These are phyloP conservation scores for Globisporangium emineosum DNA, from an alignment of 352 stramenopile genomes.

Conservation along the genomic window DNA sequence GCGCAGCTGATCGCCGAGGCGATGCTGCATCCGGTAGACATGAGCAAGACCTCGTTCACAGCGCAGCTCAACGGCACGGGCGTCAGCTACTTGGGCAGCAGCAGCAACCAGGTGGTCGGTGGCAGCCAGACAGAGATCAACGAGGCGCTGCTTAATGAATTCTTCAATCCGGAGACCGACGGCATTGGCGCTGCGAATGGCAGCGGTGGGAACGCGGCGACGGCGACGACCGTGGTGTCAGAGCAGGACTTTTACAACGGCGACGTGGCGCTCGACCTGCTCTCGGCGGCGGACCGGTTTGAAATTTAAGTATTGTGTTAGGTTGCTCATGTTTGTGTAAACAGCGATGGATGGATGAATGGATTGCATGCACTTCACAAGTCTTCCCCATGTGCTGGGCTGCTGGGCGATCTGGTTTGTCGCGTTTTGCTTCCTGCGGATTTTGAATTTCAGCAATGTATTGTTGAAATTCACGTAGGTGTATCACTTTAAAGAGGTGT, in stretches of 20 bases:
- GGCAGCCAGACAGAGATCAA: constrained; percentile 8
- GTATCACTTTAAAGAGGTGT: too few relatives aligned
- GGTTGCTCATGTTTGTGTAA: constrained; percentile 6
- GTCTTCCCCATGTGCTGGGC: too few relatives aligned
- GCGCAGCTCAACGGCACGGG: constrained; percentile 41
- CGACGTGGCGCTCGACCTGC: constrained; percentile 37
- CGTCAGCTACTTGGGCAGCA: constrained; percentile 15
- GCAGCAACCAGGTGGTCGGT: constrained; percentile 18
- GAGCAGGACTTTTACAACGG: constrained; percentile 58
- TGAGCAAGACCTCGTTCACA: constrained; percentile 26
- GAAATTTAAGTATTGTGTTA: constrained; percentile 44
- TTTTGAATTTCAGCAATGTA: too few relatives aligned
- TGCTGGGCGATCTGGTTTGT: too few relatives aligned
- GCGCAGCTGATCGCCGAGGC: constrained; percentile 28
- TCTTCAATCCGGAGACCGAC: constrained; percentile 34
- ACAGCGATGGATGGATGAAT: background rate
- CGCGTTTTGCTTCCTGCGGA: too few relatives aligned
- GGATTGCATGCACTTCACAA: background rate
- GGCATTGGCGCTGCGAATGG: background rate
- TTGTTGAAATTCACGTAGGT: too few relatives aligned
- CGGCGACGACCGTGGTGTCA: constrained; percentile 26
- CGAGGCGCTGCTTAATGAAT: constrained; percentile 31
- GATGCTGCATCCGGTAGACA: constrained; percentile 31
- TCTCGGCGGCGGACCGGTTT: constrained; percentile 44
- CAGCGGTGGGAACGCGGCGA: constrained; percentile 20